Evolutionary conservation across 2,329 filamentous ascomycete species (phyloP).

Genomic region (Didymella lethalis): DNA sequence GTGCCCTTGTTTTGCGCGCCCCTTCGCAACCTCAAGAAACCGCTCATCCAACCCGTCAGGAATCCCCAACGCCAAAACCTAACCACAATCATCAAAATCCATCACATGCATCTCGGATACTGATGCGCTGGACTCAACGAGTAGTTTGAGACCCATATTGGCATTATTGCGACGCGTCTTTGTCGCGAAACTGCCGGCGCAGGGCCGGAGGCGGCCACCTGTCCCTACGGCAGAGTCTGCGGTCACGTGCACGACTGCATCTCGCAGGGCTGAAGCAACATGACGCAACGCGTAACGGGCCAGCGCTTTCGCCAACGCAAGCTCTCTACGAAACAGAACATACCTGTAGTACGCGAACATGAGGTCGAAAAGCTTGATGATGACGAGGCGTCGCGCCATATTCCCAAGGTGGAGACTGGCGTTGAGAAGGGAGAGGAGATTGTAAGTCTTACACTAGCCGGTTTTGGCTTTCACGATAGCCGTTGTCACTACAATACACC

Average conservation of each 20-base stretch:
- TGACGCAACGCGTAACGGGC: constrained; percentile 49
- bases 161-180: constrained; percentile 40
- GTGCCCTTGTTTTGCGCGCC: constrained; percentile 22
- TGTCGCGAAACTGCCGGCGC: constrained; percentile 33
- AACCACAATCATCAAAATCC: constrained; percentile 31
- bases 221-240: constrained; percentile 35
- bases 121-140: constrained; percentile 33
- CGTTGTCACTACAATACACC: constrained; percentile 14
- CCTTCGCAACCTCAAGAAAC: constrained; percentile 29
- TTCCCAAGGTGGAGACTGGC: constrained; percentile 87
- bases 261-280: constrained; percentile 33
- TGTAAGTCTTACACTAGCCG: constrained; percentile 68
- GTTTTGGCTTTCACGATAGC: constrained; percentile 33
- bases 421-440: constrained; percentile 98
- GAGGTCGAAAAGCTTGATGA: constrained; percentile 89
- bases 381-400: constrained; percentile 81
- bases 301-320: constrained; percentile 85
- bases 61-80: constrained; percentile 30
- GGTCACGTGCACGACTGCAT: constrained; percentile 38
- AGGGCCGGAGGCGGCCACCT: constrained; percentile 35
- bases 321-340: constrained; percentile 86
- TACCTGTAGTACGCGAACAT: constrained; percentile 86
- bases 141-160: constrained; percentile 43
- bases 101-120: constrained; percentile 32
- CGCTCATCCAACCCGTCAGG: constrained; percentile 18